Evolutionary conservation across 2,329 filamentous ascomycete species (phyloP), one percentile per base, ranked within the genome.

Genomic region (Aureobasidium uvarum): DNA sequence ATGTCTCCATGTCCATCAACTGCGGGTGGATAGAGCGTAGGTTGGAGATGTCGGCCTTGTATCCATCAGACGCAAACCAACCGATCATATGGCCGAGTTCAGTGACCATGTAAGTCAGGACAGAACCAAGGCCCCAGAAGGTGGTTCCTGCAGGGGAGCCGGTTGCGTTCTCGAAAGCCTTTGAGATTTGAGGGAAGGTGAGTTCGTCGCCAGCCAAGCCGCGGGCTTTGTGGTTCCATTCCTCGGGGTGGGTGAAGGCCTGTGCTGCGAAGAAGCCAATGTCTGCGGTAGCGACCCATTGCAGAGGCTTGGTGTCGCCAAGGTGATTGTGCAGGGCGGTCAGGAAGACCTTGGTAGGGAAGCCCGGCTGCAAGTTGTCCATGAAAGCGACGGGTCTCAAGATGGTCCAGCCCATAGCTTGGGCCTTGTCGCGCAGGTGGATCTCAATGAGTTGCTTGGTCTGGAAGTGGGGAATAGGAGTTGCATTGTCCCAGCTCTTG

Each of bases 301-400:
- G 79, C 50, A 74, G 68, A 8, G 70, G 66, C 56, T 72, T 73
- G 66, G 66, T 72, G 25, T 69, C 67, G 50, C 70, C 71, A 14
- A 74, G 65, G n/a, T 69, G 71, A 5, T 77, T 77, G 62, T 79
- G 75, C 68, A 80, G 77, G 0, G 79, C 77, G 0, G 83, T 80
- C 3, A 80, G 72, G 71, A 85, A 84, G 6, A 83, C 76, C 68
- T 83, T 82, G 6, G 81, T 80, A 3, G 76, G 71, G 69, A 84
- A 81, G 10, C 77, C 79, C 0, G 81, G 80, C 0, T 72, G 74
- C 8, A 85, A 70, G 74, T 88, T 86, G 66, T 89, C 86, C 79
- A 88, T 85, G 75, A 89, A 89, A 2, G 83, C 84, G 1, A 84
- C 82, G 0, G 85, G 86, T 16, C 86, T 80, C 3, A 89, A 74